Percentiles rank a stretch among this genome's conserved stretches.
These are phyloP conservation scores for Cryptosporidium ryanae DNA, from an alignment of 169 alveolate genomes.

Conservation along the genomic window DNA sequence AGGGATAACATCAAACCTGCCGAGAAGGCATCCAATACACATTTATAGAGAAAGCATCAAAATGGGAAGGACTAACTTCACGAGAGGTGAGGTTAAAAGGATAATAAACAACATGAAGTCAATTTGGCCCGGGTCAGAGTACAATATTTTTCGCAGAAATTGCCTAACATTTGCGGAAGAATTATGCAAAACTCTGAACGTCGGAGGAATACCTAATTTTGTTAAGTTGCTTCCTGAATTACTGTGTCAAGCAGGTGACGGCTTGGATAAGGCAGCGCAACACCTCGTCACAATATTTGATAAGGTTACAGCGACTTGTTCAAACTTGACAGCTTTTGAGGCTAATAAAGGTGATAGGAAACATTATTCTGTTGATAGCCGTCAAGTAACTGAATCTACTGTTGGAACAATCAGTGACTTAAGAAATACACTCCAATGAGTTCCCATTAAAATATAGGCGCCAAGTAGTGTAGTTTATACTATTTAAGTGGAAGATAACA, in stretches of 20 bases:
- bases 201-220: slow-evolving; percentile 60
- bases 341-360: slow-evolving; percentile 5
- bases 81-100: slow-evolving; percentile 66
- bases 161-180: slow-evolving; percentile 75
- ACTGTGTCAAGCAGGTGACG: slow-evolving; percentile 67
- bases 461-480: no score
- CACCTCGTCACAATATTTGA: slow-evolving; percentile 36
- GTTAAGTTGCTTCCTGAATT: slow-evolving; percentile 64
- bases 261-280: slow-evolving; percentile 37
- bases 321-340: slow-evolving; percentile 26
- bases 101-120: slow-evolving; percentile 50
- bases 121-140: slow-evolving; percentile 73
- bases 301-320: slow-evolving; percentile 44
- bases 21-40: slow-evolving; percentile 74
- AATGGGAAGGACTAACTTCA: slow-evolving; percentile 73
- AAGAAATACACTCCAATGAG: neutral
- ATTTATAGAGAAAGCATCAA: slow-evolving; percentile 72
- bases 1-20: slow-evolving; percentile 68
- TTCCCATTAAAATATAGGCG: neutral
- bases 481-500: no score
- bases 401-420: no score
- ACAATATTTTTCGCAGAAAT: slow-evolving; percentile 74
- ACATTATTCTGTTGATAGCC: neutral
- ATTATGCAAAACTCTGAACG: slow-evolving; percentile 37
- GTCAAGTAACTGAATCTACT: slow-evolving; percentile 1